Base-by-base conservation (phyloP, 2,329 filamentous ascomycete species). In the Corynespora cassiicola region DNA sequence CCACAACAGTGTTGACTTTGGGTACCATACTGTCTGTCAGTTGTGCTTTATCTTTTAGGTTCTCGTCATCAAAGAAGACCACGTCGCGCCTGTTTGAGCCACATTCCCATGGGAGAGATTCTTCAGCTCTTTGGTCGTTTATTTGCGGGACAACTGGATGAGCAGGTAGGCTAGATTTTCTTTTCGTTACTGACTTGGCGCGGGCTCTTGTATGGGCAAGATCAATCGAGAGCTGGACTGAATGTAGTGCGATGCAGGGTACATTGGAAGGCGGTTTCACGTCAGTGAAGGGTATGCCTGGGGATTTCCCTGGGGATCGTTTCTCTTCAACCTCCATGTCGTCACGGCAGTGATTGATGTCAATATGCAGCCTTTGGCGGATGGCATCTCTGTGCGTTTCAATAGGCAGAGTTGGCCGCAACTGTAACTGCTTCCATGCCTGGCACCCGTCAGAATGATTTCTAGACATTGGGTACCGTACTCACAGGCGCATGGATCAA, bases 361-460 rank as follows among this genome's bases (percentile, higher is more conserved):
- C 47, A 28, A 66, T 42, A 11, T 25, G 46, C 35, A 62, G 33
- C 12, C 40, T 52, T 11, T 39, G 47, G 14, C 39, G 14, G 0
- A 35, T 32, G 12, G 32, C 18, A 23, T 29, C 24, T n/a, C 29
- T 27, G 9, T 12, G n/a, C 8, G 22, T 11, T 21, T 45, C 27
- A 10, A 21, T 16, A 12, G 43, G 32, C 18, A 65, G 32, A 3
- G 54, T 52, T 6, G 58, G 51, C 8, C 38, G 38, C 16, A 71
- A 45, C 18, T 49, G 48, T 16, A 70, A 36, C 34, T 71, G 66
- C 5, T 36, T 31, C 69, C 67, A 71, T 14, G 64, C 48, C 68
- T 70, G 17, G 1, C 2, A 3, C n/a, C 2, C n/a, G n/a, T 9
- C 16, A 11, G 20, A 12, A 25, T 19, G 17, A 7, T 31, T n/a